Percentiles rank a stretch among this genome's conserved stretches.
Evolutionary conservation across 768 basidiomycete genomes (phyloP).

Genomic region (Leucocoprinus leucothites): DNA sequence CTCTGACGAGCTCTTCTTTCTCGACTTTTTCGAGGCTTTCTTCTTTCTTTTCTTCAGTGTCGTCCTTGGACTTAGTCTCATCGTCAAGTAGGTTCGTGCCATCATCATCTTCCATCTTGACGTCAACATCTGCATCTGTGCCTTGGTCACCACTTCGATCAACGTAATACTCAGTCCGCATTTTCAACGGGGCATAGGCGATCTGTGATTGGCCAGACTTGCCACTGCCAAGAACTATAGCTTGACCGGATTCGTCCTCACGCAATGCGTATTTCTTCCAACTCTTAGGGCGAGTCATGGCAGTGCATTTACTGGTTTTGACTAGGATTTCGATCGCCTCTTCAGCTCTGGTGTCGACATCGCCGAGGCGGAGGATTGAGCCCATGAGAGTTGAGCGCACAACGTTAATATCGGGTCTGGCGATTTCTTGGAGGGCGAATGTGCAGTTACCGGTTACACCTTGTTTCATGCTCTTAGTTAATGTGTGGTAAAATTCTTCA

Average conservation of each 20-base stretch:
- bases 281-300: constrained; percentile 60
- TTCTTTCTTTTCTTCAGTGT: constrained; percentile 29
- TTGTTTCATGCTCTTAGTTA: constrained; percentile 37
- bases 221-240: constrained; percentile 33
- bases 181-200: constrained; percentile 41
- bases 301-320: constrained; percentile 79
- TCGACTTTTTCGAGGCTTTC: constrained; percentile 54
- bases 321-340: constrained; percentile 74
- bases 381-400: constrained; percentile 63
- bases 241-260: constrained; percentile 28
- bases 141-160: constrained; percentile 39
- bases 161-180: constrained; percentile 55
- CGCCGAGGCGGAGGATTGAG: constrained; percentile 78
- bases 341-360: constrained; percentile 58
- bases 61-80: constrained; percentile 22
- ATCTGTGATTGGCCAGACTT: constrained; percentile 28
- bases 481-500: constrained; percentile 64
- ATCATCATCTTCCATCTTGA: constrained; percentile 38
- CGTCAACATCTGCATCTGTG: constrained; percentile 37
- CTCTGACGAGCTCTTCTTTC: constrained; percentile 74
- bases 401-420: constrained; percentile 60
- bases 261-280: constrained; percentile 75
- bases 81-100: constrained; percentile 25
- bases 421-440: constrained; percentile 58
- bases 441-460: constrained; percentile 65